A percentile compares a stretch with the other conserved stretches of the same genome.
Evolutionary conservation across 176 grass and related monocot species (phyloP).

Genomic region (Elymus sibiricus): DNA sequence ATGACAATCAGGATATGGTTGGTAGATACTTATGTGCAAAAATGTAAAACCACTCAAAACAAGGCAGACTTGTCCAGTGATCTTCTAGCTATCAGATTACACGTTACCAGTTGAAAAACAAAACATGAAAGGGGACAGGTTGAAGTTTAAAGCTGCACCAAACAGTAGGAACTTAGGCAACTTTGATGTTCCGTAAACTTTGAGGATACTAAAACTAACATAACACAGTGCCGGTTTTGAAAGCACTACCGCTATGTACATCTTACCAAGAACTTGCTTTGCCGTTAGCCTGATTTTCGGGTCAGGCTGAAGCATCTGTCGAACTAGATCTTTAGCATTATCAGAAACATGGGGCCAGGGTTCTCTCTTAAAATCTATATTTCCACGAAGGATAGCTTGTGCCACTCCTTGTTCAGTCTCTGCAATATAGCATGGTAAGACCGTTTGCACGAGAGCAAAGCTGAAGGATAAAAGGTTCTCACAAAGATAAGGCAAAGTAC

Average conservation of each 20-base stretch:
- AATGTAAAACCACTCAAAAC: not conserved
- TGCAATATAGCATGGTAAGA: slow-evolving; percentile 46
- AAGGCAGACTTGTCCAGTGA: not conserved
- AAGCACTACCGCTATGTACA: not conserved
- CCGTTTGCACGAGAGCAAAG: not conserved
- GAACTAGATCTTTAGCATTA: slow-evolving; percentile 90
- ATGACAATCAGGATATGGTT: not conserved
- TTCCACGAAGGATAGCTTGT: slow-evolving; percentile 94
- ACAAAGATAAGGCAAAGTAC: slow-evolving; percentile 33
- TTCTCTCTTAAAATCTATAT: slow-evolving; percentile 98
- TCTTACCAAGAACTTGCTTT: slow-evolving; percentile 95
- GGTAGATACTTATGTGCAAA: not conserved
- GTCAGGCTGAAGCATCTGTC: slow-evolving; percentile 94
- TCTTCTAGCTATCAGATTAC: not conserved
- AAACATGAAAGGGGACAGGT: not conserved
- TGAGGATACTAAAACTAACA: slow-evolving; percentile 2
- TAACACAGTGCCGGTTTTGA: not conserved
- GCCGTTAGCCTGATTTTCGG: slow-evolving; percentile 86
- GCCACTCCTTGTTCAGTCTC: slow-evolving; percentile 99
- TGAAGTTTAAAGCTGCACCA: not conserved
- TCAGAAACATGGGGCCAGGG: slow-evolving; percentile 98
- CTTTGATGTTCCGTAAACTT: not conserved
- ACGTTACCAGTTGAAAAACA: not conserved
- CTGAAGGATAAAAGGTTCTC: slow-evolving; percentile 5
- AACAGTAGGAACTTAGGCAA: not conserved